A percentile compares a stretch with the other conserved stretches of the same genome.
Conservation (phyloP, 2,329 filamentous ascomycete genomes). For the Aspergillus japonicus region DNA sequence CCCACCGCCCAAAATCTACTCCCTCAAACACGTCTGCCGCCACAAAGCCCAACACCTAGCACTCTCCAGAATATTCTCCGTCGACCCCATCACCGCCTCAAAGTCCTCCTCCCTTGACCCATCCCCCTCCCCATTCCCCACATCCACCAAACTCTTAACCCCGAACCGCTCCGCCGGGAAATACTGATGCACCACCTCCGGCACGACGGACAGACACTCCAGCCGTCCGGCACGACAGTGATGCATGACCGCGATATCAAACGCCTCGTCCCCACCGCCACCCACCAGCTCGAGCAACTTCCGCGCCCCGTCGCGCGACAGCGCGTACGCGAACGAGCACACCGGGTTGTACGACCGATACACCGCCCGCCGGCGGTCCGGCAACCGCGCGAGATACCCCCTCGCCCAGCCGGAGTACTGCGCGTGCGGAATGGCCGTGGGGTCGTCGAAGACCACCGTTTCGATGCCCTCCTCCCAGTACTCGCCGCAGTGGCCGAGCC, state of each 20-base stretch:
- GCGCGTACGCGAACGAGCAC: conserved; percentile 38
- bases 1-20: too few relatives aligned
- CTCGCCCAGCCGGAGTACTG: conserved; percentile 19
- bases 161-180: conserved; percentile 29
- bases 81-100: conserved; percentile 32
- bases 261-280: conserved; percentile 33
- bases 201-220: conserved; percentile 40
- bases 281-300: conserved; percentile 32
- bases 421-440: conserved; percentile 23
- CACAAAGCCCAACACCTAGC: conserved; percentile 37
- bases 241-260: conserved; percentile 35
- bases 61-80: conserved; percentile 36
- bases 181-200: conserved; percentile 39
- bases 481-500: conserved; percentile 39
- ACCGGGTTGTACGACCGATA: conserved; percentile 29
- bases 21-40: neutral
- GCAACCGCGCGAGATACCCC: conserved; percentile 10
- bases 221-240: conserved; percentile 29
- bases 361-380: conserved; percentile 25
- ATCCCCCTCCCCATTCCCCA: conserved; percentile 22
- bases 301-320: conserved; percentile 42
- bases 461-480: conserved; percentile 17
- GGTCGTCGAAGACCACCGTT: conserved; percentile 22
- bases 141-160: conserved; percentile 23
- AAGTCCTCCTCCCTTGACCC: conserved; percentile 19